Evolutionary conservation across 2,329 filamentous ascomycete species (phyloP), one percentile per base, ranked within the genome.

Genomic region (Achaetomium macrosporum): DNA sequence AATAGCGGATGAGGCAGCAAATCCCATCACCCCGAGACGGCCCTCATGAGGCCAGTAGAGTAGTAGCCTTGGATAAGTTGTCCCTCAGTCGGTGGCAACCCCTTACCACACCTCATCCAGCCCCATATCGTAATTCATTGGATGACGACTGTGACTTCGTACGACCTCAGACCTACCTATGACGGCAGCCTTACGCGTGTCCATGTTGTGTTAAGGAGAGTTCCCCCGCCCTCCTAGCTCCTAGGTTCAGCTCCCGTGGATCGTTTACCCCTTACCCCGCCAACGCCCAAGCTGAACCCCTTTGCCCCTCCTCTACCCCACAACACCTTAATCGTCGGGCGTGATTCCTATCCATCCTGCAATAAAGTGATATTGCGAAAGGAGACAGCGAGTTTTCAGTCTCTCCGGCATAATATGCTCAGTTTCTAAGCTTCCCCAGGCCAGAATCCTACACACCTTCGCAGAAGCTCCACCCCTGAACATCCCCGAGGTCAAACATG

Each of bases 221-320:
- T 37, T 49, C 42, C 25, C 25, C 25, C 25, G 25, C 40, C 41
- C 19, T 7, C 25, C n/a, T n/a, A n/a, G n/a, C 35, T 45, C 39
- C 31, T 13, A 4, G 12, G 5, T 37, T 39, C 50, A 46, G 19
- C 50, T 51, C 16, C 30, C 30, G n/a, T n/a, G n/a, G n/a, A n/a
- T n/a, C n/a, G n/a, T 20, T 36, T 9, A 11, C 41, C 19, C 20
- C 25, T 40, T 48, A 42, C 51, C 51, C 51, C 51, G 35, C 51
- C 25, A 36, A 3, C 42, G 37, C 20, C 20, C 49, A 25, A 50
- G 35, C 42, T 45, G 33, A 31, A 10, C 35, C 35, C 11, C 19
- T 25, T 9, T 29, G 10, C 35, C 48, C 48, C 42, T n/a, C 25
- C 30, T 29, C 35, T 20, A 29, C 35, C 42, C 16, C 39, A 16